Evolutionary conservation across 2,329 filamentous ascomycete species (phyloP).

Genomic region (Hypoxylon sp.): DNA sequence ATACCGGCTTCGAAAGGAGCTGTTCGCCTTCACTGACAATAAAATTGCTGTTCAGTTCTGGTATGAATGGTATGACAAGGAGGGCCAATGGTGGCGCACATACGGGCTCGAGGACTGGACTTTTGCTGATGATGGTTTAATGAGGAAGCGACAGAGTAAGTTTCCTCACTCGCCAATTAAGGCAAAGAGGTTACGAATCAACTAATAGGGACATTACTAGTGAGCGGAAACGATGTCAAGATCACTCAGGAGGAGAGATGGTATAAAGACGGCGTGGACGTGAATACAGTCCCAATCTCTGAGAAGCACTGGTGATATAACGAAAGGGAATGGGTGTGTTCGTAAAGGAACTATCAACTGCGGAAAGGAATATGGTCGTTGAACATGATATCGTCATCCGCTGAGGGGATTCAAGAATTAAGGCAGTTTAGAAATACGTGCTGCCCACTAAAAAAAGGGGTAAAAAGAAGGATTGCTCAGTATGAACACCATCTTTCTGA

Average conservation of each 20-base stretch:
- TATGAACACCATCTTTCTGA: background rate
- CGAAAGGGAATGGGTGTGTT: background rate
- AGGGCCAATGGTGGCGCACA: constrained; percentile 86
- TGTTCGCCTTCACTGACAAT: constrained; percentile 82
- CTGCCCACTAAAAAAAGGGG: background rate
- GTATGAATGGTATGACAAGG: constrained; percentile 83
- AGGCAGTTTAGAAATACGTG: background rate
- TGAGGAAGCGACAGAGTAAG: constrained; percentile 76
- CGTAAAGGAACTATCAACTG: background rate
- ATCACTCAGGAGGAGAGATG: constrained; percentile 75
- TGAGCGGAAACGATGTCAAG: constrained; percentile 81
- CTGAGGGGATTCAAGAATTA: background rate
- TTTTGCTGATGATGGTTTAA: constrained; percentile 77
- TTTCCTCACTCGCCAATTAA: background rate
- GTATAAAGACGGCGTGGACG: constrained; percentile 78
- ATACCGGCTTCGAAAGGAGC: constrained; percentile 84
- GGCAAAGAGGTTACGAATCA: background rate
- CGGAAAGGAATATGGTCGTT: background rate
- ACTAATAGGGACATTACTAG: constrained; percentile 22
- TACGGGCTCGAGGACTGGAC: constrained; percentile 89
- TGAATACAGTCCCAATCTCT: constrained; percentile 75
- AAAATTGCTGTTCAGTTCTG: constrained; percentile 88
- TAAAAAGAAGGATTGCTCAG: background rate
- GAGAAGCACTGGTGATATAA: constrained; percentile 75
- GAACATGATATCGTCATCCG: background rate